Conservation (phyloP, 208 protist species). For the Wallacemonas sp. region DNA sequence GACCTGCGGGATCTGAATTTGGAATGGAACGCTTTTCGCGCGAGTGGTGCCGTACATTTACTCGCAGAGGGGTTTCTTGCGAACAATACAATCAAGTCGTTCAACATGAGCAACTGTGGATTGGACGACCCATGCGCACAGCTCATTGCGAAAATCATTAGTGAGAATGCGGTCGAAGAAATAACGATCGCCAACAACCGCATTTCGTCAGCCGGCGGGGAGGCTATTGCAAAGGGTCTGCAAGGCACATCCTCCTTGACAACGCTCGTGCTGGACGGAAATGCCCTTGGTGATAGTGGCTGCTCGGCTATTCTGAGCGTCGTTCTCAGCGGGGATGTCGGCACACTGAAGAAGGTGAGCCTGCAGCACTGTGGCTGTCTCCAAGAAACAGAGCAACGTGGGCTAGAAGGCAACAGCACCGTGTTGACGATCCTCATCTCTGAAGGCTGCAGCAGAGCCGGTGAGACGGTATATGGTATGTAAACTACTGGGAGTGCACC, state of each 20-base stretch:
- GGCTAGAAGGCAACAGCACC: constrained; percentile 21
- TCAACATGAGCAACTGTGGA: constrained; percentile 82
- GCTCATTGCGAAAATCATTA: constrained; percentile 73
- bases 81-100: constrained; percentile 90
- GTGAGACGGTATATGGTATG: constrained; percentile 10
- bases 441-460: constrained; percentile 33
- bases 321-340: constrained; percentile 33
- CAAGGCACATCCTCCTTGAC: constrained; percentile 66
- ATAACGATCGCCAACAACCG: constrained; percentile 89
- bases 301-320: constrained; percentile 65
- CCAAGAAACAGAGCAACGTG: constrained; percentile 30
- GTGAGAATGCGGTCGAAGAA: constrained; percentile 87
- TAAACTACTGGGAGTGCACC: too few species aligned
- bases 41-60: constrained; percentile 51
- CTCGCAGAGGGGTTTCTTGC: constrained; percentile 75
- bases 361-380: constrained; percentile 73
- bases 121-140: constrained; percentile 74
- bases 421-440: constrained; percentile 57
- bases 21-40: constrained; percentile 89
- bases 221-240: constrained; percentile 78
- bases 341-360: constrained; percentile 60
- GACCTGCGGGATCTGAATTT: constrained; percentile 87
- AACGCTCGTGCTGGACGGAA: constrained; percentile 80
- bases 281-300: constrained; percentile 74
- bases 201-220: constrained; percentile 69